Evolutionary conservation across 768 basidiomycete species (phyloP).

Genomic region (Mycena indigotica): DNA sequence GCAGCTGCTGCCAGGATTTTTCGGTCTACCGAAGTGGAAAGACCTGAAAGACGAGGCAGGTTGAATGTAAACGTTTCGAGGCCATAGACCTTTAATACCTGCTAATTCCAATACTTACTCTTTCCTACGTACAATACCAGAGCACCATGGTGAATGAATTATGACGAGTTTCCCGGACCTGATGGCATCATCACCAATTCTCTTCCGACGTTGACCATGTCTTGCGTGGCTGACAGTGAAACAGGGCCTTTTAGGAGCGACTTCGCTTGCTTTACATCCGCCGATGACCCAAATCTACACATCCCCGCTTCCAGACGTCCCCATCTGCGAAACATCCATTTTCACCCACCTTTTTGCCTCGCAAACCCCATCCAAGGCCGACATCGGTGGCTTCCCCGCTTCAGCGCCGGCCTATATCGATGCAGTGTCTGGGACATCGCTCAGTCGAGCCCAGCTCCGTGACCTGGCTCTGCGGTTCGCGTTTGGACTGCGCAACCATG

Average conservation of each 20-base stretch:
- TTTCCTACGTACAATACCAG: too few relatives aligned
- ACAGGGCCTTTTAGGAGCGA: too few relatives aligned
- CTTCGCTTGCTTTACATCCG: too few relatives aligned
- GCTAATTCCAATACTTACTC: too few relatives aligned
- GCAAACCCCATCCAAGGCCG: neutral
- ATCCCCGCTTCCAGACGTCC: conserved; percentile 27
- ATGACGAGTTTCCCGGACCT: too few relatives aligned
- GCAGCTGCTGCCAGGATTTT: conserved; percentile 9
- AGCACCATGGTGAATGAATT: too few relatives aligned
- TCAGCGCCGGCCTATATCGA: neutral
- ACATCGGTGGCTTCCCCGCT: neutral
- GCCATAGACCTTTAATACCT: too few relatives aligned
- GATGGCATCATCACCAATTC: too few relatives aligned
- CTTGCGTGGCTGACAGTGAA: too few relatives aligned
- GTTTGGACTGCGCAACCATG: neutral
- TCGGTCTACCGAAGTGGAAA: conserved; percentile 7
- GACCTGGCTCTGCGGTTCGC: neutral
- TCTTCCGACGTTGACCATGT: too few relatives aligned
- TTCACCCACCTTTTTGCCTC: conserved; percentile 33
- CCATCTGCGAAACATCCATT: conserved; percentile 31
- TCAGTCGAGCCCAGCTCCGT: neutral
- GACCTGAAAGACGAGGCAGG: conserved; percentile 9
- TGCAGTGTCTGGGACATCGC: neutral
- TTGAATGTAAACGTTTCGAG: too few relatives aligned
- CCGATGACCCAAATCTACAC: conserved; percentile 33